Evolutionary conservation across 2,329 filamentous ascomycete genomes (phyloP), one percentile per base, ranked within the genome.

Genomic region (Scleromitrula shiraiana): DNA sequence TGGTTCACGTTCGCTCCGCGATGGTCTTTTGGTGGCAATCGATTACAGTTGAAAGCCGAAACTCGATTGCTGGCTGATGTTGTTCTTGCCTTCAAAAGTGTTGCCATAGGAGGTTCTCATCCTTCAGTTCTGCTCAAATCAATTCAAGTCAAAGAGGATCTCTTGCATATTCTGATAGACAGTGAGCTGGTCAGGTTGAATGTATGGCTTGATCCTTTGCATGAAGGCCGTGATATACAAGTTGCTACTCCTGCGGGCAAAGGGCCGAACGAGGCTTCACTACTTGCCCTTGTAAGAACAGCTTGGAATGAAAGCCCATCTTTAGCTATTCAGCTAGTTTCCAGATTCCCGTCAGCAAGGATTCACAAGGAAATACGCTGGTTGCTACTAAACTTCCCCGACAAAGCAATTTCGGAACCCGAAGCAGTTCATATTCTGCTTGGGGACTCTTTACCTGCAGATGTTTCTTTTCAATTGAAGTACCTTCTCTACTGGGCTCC

Each of bases 1-100:
- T 98, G 94, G 94, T 99, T 98, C 67, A 79, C 75, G 32, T 78
- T 82, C 56, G 72, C 87, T 5, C 88, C 90, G 12, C 80, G 82
- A 56, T 98, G 93, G 91, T 95, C 93, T 0, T 97, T 93, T 66
- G 93, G 93, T 49, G 93, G 91, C 59, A 98, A 96, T 63, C 78
- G 87, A 41, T 70, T 98, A 14, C 93, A 98, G 64, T 73, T 97
- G 43, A 97, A 95, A 70, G 91, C 94, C 0, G 93, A 99, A 67
- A 80, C 88, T 27, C 84, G 85, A 56, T 71, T 95, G 15, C 76
- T 97, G 32, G 75, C 76, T 6, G 89, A 96, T 62, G 82, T 96
- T 29, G 71, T 83, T 41, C 65, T 68, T 9, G 77, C 82, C 12
- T 68, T 98, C 52, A 80, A 81, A 53, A 73, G 70, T 2, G 76